phyloP scores from a whole-genome alignment of 352 stramenopile species.

The Phytophthora quininea region DNA sequence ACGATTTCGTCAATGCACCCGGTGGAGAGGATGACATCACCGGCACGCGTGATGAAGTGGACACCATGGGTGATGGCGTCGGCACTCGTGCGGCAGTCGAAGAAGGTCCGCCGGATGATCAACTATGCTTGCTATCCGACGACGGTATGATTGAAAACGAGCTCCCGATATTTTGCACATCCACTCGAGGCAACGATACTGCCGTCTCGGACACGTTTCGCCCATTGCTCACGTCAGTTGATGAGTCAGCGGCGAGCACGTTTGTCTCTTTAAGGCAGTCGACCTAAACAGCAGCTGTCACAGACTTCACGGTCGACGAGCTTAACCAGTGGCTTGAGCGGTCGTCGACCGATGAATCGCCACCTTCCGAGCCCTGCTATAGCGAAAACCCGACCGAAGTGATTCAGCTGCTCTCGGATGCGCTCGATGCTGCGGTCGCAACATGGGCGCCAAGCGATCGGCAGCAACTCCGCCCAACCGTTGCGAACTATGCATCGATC shows the following conservation, averaged over 20 bases:
- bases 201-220: neutral
- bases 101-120: neutral
- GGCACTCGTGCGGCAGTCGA: neutral
- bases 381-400: conserved; percentile 13
- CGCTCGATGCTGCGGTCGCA: neutral
- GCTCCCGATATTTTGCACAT: neutral
- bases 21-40: neutral
- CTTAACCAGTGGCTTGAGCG: neutral
- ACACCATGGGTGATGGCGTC: neutral
- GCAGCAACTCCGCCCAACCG: neutral
- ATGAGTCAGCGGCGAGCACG: neutral
- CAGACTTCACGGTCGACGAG: no score
- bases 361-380: neutral
- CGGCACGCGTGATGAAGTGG: neutral
- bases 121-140: neutral
- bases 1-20: neutral
- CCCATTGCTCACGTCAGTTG: neutral
- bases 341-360: neutral
- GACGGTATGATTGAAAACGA: neutral
- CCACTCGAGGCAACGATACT: neutral
- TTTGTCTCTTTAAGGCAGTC: neutral
- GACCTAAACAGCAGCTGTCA: neutral
- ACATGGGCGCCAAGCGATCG: neutral
- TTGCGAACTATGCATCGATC: neutral
- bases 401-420: conserved; percentile 1